Evolutionary conservation across 306 rosid genomes (phyloP).

Genomic region (Sophora flavescens): DNA sequence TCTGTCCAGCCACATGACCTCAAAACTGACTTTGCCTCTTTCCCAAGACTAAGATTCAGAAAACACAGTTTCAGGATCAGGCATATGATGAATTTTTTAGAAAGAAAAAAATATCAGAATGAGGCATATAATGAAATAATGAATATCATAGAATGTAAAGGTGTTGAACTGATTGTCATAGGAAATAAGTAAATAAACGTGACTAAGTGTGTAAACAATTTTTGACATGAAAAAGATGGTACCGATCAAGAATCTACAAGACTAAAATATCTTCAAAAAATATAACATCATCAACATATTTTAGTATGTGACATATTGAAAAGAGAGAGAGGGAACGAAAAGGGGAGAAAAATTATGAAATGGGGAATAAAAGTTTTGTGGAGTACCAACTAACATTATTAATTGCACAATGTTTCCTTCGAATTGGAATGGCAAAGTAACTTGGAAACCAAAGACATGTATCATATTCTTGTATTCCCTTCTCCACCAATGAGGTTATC

Average conservation of each 20-base stretch:
- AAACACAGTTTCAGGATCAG: conserved; percentile 38
- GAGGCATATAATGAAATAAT: conserved; percentile 3
- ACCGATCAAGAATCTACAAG: conserved; percentile 29
- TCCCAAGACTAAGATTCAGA: conserved; percentile 63
- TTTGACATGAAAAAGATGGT: conserved; percentile 8
- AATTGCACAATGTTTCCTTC: conserved; percentile 19
- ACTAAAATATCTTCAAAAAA: background rate
- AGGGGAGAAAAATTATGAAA: background rate
- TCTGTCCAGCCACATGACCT: conserved; percentile 85
- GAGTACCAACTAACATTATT: conserved; percentile 29
- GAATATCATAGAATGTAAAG: conserved; percentile 18
- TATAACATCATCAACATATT: conserved; percentile 1
- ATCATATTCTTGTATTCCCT: conserved; percentile 19
- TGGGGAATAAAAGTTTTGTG: too few relatives aligned
- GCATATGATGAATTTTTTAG: conserved; percentile 5
- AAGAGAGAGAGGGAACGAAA: background rate
- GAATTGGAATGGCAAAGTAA: conserved; percentile 19
- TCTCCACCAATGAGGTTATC: conserved; percentile 19
- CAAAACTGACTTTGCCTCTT: conserved; percentile 72
- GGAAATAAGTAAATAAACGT: conserved; percentile 19
- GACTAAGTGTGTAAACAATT: conserved; percentile 9
- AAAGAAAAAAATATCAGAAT: conserved; percentile 23
- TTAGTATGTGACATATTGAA: conserved; percentile 11
- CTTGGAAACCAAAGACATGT: conserved; percentile 23
- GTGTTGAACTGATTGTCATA: conserved; percentile 26